Base-by-base conservation (phyloP, 2,329 filamentous ascomycete genomes). In the Biscogniauxia marginata region DNA sequence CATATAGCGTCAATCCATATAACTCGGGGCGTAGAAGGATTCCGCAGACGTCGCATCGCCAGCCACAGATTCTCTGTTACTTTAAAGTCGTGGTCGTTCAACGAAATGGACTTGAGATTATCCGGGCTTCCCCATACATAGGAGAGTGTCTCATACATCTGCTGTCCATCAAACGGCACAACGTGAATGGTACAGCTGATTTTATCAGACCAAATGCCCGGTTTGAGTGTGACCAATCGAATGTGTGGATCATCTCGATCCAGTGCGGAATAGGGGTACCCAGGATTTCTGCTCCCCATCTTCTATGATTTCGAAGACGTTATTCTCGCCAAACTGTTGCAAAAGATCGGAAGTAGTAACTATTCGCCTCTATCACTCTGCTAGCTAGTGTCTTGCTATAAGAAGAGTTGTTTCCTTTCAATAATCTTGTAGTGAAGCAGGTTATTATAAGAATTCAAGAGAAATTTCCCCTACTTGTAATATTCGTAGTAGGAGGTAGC, bases 1-100 rank as follows among this genome's bases (percentile, higher is more conserved):
- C 55, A 53, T 39, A 57, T 48, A 4, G 55, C 55, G 8, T 57
- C 55, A 18, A 53, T 46, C 56, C 56, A 58, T 21, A 56, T 20
- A 3, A 46, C n/a, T 6, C 54, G 54, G 18, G 46, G 22, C 19
- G 50, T 22, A 1, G 21, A 23, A 3, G 46, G 2, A 16, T 13
- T 6, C 7, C 54, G 54, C 13, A 53, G 50, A 7, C 50, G 54
- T n/a, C 50, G 54, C 20, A 56, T 19, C 6, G 54, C 54, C 3
- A 50, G 43, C 23, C 23, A 56, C 1, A 56, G 50, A 46, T 56
- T 56, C 9, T 56, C 39, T 4, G 54, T 50, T 7, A 56, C 50
- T 23, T 50, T 13, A 18, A 53, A 19, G 1, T 6, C 25, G 9
- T 25, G 50, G 8, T 13, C 23, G 23, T 50, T 44, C 9, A 53